Evolutionary conservation across 768 basidiomycete species (phyloP).

Genomic region (Grammothele lineata): DNA sequence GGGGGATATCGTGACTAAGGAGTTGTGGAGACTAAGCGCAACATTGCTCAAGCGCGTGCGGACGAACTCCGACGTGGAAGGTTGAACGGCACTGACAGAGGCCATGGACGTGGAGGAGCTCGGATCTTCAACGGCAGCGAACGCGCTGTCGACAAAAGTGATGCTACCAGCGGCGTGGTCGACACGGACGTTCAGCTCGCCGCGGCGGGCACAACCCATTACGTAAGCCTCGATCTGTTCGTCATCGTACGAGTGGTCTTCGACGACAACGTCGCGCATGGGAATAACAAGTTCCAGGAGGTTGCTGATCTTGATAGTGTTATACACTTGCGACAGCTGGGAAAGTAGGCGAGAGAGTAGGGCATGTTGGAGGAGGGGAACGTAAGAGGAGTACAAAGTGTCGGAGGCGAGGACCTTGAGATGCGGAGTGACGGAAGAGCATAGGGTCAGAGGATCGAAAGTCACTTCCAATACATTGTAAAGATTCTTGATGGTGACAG

Average conservation of each 20-base stretch:
- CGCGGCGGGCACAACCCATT: conserved; percentile 86
- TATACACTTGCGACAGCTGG: conserved; percentile 91
- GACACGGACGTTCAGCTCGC: conserved; percentile 80
- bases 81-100: conserved; percentile 52
- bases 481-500: conserved; percentile 66
- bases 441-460: conserved; percentile 89
- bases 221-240: conserved; percentile 86
- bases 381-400: conserved; percentile 71
- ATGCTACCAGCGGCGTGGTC: conserved; percentile 87
- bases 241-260: conserved; percentile 53
- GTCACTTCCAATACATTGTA: conserved; percentile 89
- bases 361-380: conserved; percentile 87
- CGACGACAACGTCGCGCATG: conserved; percentile 49
- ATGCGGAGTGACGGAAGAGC: conserved; percentile 72
- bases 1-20: conserved; percentile 54
- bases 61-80: conserved; percentile 66
- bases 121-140: conserved; percentile 39
- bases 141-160: conserved; percentile 78
- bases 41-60: conserved; percentile 75
- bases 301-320: conserved; percentile 74
- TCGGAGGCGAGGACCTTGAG: conserved; percentile 55
- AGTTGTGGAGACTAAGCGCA: conserved; percentile 67
- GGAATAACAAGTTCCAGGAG: conserved; percentile 79
- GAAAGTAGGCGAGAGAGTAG: conserved; percentile 87
- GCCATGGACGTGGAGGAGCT: conserved; percentile 30